Percentiles rank a stretch among this genome's conserved stretches.
phyloP scores from a whole-genome alignment of 2,329 filamentous ascomycete genomes.

The Cadophora sp. region DNA sequence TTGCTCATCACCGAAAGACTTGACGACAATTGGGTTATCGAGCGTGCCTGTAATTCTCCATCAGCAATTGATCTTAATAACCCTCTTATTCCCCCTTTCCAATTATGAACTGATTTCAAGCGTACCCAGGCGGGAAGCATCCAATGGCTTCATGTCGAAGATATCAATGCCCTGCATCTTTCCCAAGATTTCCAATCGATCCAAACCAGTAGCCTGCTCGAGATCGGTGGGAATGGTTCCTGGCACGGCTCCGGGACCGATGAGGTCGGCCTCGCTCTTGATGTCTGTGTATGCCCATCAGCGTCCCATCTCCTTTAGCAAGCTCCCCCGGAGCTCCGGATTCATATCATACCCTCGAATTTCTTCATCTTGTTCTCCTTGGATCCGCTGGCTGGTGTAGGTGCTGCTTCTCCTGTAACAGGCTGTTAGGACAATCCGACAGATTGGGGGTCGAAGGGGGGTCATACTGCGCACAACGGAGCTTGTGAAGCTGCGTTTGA shows the following conservation, averaged over 20 bases:
- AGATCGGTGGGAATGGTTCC: constrained; percentile 92
- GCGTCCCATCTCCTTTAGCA: neutral
- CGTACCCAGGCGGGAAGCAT: constrained; percentile 84
- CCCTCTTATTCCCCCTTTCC: neutral
- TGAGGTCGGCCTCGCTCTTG: constrained; percentile 79
- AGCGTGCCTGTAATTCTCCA: constrained; percentile 71
- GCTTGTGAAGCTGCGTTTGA: constrained; percentile 66
- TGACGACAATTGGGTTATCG: constrained; percentile 88
- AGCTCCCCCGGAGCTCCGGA: constrained; percentile 14
- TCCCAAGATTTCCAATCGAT: constrained; percentile 97
- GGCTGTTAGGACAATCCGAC: constrained; percentile 23
- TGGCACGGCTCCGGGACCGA: constrained; percentile 79
- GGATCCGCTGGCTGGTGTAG: constrained; percentile 31
- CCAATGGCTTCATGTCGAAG: constrained; percentile 98
- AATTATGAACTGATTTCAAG: constrained; percentile 29
- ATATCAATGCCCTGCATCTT: constrained; percentile 99
- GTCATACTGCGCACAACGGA: constrained; percentile 66
- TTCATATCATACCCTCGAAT: constrained; percentile 41
- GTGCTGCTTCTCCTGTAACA: constrained; percentile 40
- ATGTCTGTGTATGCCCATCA: constrained; percentile 67
- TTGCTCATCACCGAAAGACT: constrained; percentile 94
- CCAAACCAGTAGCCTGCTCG: constrained; percentile 95
- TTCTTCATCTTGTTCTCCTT: constrained; percentile 44
- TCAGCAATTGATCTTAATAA: constrained; percentile 28
- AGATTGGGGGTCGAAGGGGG: constrained; percentile 40